Evolutionary conservation across 2,329 filamentous ascomycete species (phyloP), one percentile per base, ranked within the genome.

Genomic region (Periconia macrospinosa): DNA sequence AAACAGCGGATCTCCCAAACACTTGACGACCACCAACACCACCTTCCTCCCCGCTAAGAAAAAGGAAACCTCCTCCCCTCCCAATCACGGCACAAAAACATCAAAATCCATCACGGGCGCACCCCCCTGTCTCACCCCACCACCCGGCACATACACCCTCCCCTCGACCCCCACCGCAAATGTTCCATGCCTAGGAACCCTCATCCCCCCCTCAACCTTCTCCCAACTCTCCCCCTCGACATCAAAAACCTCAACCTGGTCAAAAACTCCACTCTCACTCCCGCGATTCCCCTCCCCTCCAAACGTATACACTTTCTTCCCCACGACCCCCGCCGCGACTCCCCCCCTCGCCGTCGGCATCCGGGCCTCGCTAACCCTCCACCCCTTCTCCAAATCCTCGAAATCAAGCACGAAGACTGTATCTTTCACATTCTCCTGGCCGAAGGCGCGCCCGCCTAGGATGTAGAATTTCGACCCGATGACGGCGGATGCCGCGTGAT

Each of bases 311-410:
- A 71, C 45, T 46, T 61, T 62, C 17, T 35, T 49, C 5, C 61
- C 63, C 5, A 69, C 42, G 1, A 52, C 48, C 2, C 59, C 64
- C 9, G 56, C 52, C 2, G 63, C 58, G 14, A 67, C 30, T 10
- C 66, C 63, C 27, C 60, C 63, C n/a, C 68, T 51, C 17, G 61
- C 44, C 3, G 61, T 66, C 19, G 62, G 67, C 65, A 71, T 68
- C 13, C 41, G 52, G 20, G 50, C 53, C 1, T 33, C 7, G 17
- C 54, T 58, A 9, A 47, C 54, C 14, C 5, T 57, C 66, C 66
- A 69, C 14, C 61, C 63, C 0, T 45, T 53, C 11, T 62, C 50
- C 11, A 60, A 20, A 56, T 64, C 30, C n/a, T 46, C 40, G 6
- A 70, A 42, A 56, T 70, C 61, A 1, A 70, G 50, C 1, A 63